Conservation (phyloP, 83 land plant genomes). For the Larix sibirica region DNA sequence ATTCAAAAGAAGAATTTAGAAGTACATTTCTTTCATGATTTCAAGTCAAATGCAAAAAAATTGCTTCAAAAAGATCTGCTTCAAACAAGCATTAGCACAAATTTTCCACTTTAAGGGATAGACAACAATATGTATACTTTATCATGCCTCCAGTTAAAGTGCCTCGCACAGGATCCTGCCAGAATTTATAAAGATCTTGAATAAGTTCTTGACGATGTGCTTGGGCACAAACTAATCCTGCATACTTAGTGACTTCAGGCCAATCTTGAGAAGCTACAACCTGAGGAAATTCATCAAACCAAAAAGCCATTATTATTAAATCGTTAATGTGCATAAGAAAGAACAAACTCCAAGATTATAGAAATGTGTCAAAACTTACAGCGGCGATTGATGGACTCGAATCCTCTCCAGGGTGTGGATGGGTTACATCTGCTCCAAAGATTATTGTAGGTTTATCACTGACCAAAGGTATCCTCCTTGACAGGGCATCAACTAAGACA, state of each 20-base stretch:
- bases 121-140: slow-evolving; percentile 35
- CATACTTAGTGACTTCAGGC: slow-evolving; percentile 97
- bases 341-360: not conserved
- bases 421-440: slow-evolving; percentile 99
- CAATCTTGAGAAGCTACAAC: slow-evolving; percentile 99
- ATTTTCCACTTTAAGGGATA: too few relatives aligned
- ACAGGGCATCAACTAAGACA: slow-evolving; percentile 82
- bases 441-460: slow-evolving; percentile 92
- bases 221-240: slow-evolving; percentile 93
- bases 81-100: too few relatives aligned
- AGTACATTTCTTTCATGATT: not conserved
- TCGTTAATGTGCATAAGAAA: not conserved
- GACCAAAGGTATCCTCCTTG: slow-evolving; percentile 81
- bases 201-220: slow-evolving; percentile 93
- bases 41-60: not conserved
- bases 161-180: slow-evolving; percentile 72
- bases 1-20: not conserved
- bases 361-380: slow-evolving; percentile 33
- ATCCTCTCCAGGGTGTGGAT: slow-evolving; percentile 98
- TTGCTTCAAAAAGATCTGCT: too few relatives aligned
- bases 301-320: not conserved
- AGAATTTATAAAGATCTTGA: slow-evolving; percentile 76
- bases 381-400: slow-evolving; percentile 96
- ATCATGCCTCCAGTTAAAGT: slow-evolving; percentile 81
- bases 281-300: slow-evolving; percentile 25